These are phyloP conservation scores for Bryum argenteum DNA, from an alignment of 225 moss, liverwort and hornwort genomes.

Conservation along the genomic window DNA sequence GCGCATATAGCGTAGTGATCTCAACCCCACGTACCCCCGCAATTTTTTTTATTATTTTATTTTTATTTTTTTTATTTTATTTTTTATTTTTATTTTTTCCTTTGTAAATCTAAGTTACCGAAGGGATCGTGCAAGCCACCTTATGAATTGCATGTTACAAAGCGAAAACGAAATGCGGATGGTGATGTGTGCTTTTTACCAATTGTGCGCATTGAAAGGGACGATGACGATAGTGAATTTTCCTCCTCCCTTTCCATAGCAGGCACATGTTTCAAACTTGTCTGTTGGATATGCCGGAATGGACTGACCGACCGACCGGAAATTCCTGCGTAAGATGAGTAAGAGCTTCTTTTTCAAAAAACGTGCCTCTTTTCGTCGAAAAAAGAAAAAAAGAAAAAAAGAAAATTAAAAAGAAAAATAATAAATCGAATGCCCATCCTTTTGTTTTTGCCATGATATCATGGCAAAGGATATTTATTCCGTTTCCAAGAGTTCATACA, in stretches of 20 bases:
- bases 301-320: constrained; percentile 14
- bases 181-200: background rate
- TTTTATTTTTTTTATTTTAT: no score
- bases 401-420: no score
- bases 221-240: background rate
- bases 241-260: background rate
- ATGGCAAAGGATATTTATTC: no score
- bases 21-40: no score
- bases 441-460: background rate
- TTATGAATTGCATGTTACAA: background rate
- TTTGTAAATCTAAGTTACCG: no score
- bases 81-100: no score
- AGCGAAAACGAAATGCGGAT: constrained; percentile 1
- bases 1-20: no score
- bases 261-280: constrained; percentile 4
- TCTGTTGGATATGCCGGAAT: constrained; percentile 29
- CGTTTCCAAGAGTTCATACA: no score
- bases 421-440: no score
- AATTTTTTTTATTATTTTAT: no score
- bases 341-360: background rate
- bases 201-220: constrained; percentile 15
- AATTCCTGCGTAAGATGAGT: constrained; percentile 5
- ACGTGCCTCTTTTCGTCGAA: background rate
- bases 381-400: no score
- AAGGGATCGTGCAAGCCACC: background rate